Base-by-base conservation (phyloP, 345 rosid genomes). In the Turnera subulata region DNA sequence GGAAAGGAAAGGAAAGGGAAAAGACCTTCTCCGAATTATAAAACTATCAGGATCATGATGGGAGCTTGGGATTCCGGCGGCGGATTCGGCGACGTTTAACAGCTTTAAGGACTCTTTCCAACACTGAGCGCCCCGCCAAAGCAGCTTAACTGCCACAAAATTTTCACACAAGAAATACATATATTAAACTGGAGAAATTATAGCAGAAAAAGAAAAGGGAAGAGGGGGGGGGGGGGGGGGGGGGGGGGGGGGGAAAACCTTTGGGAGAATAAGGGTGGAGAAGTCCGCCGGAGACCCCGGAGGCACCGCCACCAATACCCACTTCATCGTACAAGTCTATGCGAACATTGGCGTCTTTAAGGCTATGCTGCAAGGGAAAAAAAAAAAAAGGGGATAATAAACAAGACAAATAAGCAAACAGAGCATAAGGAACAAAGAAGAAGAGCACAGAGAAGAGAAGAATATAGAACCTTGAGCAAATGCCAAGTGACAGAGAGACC, bases 401-500 rank as follows among this genome's bases (percentile, higher is more conserved):
- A 50, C 5, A 45, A 29, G 21, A 32, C 16, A 32, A 26, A 37
- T 1, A 32, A n/a, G 43, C 10, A 55, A 35, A 26, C 12, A 50
- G 25, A 35, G 29, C 50, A 55, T 6, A 38, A 44, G 43, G 55
- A 23, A 25, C 3, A 32, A 16, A 49, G 13, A 60, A 35, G 22
- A 12, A 46, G 25, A 42, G 29, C 50, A 55, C 10, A 29, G 5
- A 29, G 35, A 8, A 29, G 35, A 44, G 43, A 55, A 18, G 7
- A 4, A 16, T n/a, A 6, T 32, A 26, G 13, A 55, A 82, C 95
- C 84, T 79, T 84, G 48, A 92, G 74, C 49, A 86, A 67, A 78
- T 92, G 87, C 87, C 90, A 92, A 50, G 80, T 84, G 46, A 89
- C 93, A 21, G 98, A 92, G 56, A 92, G 77, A n/a, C 98, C 96